Evolutionary conservation across 2,329 filamentous ascomycete genomes (phyloP).

Genomic region (Paramyrothecium roridum): DNA sequence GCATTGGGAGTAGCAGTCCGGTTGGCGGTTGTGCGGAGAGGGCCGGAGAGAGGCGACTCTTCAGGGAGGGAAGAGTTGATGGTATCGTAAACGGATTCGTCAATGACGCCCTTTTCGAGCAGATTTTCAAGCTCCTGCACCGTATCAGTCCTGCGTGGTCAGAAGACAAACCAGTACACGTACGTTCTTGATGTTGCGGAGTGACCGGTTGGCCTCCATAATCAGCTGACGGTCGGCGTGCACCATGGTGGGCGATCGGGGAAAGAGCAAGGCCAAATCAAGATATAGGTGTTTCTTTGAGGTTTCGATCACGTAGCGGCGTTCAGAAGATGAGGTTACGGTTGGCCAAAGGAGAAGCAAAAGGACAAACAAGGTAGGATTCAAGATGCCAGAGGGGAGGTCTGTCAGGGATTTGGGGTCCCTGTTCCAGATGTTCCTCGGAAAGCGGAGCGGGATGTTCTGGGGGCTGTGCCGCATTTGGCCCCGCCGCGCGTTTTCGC

Average conservation of each 20-base stretch:
- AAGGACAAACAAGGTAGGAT: neutral
- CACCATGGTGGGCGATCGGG: conserved; percentile 32
- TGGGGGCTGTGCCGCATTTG: neutral
- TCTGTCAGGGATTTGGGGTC: neutral
- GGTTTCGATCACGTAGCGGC: neutral
- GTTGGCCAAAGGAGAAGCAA: neutral
- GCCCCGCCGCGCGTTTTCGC: neutral
- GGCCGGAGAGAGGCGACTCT: conserved; percentile 58
- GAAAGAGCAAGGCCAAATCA: neutral
- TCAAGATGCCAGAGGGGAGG: neutral
- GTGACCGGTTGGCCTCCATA: conserved; percentile 76
- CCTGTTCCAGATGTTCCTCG: neutral
- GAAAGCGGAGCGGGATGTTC: neutral
- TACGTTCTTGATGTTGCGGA: conserved; percentile 84
- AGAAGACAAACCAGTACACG: conserved; percentile 20
- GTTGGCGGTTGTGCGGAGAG: conserved; percentile 36
- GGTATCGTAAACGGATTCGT: conserved; percentile 68
- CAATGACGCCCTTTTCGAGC: conserved; percentile 77
- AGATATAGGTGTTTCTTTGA: neutral
- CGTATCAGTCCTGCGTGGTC: neutral
- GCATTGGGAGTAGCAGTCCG: conserved; percentile 24
- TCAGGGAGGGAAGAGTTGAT: conserved; percentile 73
- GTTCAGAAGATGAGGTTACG: neutral
- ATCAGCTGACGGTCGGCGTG: conserved; percentile 53
- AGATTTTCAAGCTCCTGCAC: conserved; percentile 85